phyloP scores from a whole-genome alignment of 2,329 filamentous ascomycete species.

The Didymella exigua region DNA sequence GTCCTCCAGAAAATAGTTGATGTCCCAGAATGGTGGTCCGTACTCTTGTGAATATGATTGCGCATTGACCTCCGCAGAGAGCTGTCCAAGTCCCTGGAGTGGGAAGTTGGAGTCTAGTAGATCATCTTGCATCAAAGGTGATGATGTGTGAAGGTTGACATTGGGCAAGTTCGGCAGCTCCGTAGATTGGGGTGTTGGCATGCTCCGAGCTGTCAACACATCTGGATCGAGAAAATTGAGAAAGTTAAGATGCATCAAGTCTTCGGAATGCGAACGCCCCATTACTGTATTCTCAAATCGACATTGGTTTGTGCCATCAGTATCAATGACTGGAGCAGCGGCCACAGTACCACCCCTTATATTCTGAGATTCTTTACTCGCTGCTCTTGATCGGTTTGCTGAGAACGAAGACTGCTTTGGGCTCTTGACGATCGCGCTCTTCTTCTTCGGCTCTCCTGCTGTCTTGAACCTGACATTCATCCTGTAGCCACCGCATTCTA shows the following conservation, averaged over 20 bases:
- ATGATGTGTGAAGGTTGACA: constrained; percentile 1
- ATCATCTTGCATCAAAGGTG: background rate
- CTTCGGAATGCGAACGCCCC: constrained; percentile 1
- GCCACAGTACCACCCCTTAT: background rate
- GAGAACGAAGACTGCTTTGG: constrained; percentile 4
- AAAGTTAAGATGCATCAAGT: constrained; percentile 14
- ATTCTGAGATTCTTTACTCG: background rate
- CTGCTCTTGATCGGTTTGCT: constrained; percentile 2
- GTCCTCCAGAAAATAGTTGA: constrained; percentile 22
- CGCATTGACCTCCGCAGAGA: constrained; percentile 12
- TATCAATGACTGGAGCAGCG: background rate
- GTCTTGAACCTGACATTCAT: constrained; percentile 71
- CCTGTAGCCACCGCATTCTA: constrained; percentile 71
- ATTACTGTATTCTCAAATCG: background rate
- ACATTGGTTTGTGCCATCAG: background rate
- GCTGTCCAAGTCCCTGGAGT: constrained; percentile 5
- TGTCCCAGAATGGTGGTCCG: constrained; percentile 12
- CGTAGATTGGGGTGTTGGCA: constrained; percentile 17
- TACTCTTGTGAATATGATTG: constrained; percentile 17
- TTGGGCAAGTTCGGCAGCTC: constrained; percentile 11
- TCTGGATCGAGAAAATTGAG: constrained; percentile 18
- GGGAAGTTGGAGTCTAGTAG: background rate
- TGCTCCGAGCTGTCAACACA: background rate
- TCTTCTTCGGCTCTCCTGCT: constrained; percentile 18
- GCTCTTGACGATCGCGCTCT: constrained; percentile 38